Conservation (phyloP, 768 basidiomycete species). For the Gloeopeniophorella convolvens region DNA sequence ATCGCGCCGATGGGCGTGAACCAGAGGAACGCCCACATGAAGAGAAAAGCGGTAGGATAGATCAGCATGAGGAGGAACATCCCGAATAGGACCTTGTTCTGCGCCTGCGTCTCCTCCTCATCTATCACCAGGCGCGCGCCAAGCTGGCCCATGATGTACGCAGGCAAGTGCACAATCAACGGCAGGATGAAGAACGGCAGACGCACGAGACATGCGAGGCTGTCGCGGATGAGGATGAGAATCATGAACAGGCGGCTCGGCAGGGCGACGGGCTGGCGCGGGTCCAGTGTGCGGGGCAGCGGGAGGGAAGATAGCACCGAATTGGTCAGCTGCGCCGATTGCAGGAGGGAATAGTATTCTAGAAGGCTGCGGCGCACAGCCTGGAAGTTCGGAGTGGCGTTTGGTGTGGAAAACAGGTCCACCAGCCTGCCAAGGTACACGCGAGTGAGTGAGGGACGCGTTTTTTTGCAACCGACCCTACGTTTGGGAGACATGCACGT, state of each 20-base stretch:
- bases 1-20: conserved; percentile 70
- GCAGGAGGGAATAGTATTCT: conserved; percentile 83
- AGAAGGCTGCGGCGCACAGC: conserved; percentile 64
- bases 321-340: conserved; percentile 79
- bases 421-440: conserved; percentile 51
- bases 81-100: conserved; percentile 93
- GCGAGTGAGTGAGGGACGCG: conserved; percentile 5
- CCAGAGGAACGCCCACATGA: conserved; percentile 78
- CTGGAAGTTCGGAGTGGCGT: conserved; percentile 52
- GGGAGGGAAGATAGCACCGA: conserved; percentile 78
- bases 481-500: conserved; percentile 86
- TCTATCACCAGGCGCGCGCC: conserved; percentile 72
- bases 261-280: conserved; percentile 59
- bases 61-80: conserved; percentile 64
- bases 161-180: conserved; percentile 74
- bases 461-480: conserved; percentile 35
- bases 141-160: conserved; percentile 73
- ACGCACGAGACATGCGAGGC: conserved; percentile 58
- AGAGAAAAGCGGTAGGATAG: conserved; percentile 80
- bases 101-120: conserved; percentile 93
- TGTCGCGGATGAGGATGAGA: conserved; percentile 70
- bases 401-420: conserved; percentile 74
- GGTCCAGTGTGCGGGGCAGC: conserved; percentile 78
- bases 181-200: conserved; percentile 90
- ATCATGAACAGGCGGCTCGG: conserved; percentile 83